phyloP scores from a whole-genome alignment of 73 alveolate species.

The Paramecium sonneborni region DNA sequence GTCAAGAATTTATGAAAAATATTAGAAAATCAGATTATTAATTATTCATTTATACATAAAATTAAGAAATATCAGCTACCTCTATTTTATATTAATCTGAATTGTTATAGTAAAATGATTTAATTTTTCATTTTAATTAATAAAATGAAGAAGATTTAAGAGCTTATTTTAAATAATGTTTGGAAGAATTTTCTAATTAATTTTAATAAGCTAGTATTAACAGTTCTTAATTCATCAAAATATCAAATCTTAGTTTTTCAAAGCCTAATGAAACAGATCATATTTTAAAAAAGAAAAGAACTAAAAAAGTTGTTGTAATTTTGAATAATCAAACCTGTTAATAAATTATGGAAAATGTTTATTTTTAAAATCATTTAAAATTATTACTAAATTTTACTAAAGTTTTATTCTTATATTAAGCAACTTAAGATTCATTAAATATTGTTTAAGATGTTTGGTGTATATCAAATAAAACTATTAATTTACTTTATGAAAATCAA shows the following conservation, averaged over 20 bases:
- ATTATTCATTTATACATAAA: not conserved
- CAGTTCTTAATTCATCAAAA: not conserved
- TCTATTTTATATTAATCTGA: not conserved
- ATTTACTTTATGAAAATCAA: constrained; percentile 1
- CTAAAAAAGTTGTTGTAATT: not conserved
- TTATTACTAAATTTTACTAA: not conserved
- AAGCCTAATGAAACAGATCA: not conserved
- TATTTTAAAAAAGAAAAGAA: not conserved
- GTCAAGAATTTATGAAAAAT: not conserved
- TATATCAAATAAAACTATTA: not conserved
- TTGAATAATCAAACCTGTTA: not conserved
- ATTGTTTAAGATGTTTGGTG: not conserved
- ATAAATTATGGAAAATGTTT: not conserved
- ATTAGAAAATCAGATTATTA: not conserved
- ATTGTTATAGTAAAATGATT: not conserved
- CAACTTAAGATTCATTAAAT: not conserved
- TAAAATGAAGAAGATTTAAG: constrained; percentile 22
- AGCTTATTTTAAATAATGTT: constrained; percentile 28
- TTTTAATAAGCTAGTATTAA: not conserved
- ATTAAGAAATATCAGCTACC: not conserved
- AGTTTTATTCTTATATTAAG: not conserved
- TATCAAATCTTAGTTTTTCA: not conserved
- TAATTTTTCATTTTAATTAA: not conserved
- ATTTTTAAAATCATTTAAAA: not conserved
- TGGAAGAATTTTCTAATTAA: not conserved